Base-by-base conservation (phyloP, 306 rosid genomes). In the Fragaria nilgerrensis region DNA sequence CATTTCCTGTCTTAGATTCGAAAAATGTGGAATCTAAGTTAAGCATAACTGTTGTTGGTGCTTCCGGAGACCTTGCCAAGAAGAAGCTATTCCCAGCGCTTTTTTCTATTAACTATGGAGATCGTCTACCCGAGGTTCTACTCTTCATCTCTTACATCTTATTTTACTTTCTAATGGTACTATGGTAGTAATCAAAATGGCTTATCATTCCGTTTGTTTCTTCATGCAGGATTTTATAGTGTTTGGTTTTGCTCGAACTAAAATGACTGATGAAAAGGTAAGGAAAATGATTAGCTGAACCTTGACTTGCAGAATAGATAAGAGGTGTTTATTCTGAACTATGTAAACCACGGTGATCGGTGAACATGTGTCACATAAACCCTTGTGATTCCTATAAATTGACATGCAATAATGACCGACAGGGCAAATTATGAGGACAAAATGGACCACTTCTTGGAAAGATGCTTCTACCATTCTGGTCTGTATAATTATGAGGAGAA, bases 81-180 rank as follows among this genome's bases (percentile, higher is more conserved):
- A 92, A 94, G 92, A 94, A 94, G 88, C 92, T 94, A 39, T 94
- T 94, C 81, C 96, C 98, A 19, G 98, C 98, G 7, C 97, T 94
- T 72, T 94, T 94, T 81, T 97, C 98, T 50, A 94, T 94, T 65
- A 92, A 81, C 67, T 94, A 94, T 65, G 97, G 92, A 78, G 96
- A 87, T 90, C 92, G 86, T 75, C 85, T 92, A 58, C 97, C 97
- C 36, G 81, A 92, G 97, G 97, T 92, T 69, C 53, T 14, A 43
- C 68, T 80, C 81, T 41, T 64, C 25, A 32, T 71, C 23, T 25
- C 45, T 55, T 52, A 16, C 25, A 13, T 77, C 52, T 34, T 62
- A 47, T 48, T 75, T 81, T 48, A 64, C 15, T 50, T 44, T 49
- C 55, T 14, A 75, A 29, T 2, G 32, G 32, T 29, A 29, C 32